Evolutionary conservation across 305 asterid species (phyloP), one percentile per base, ranked within the genome.

Genomic region (Fraxinus paxiana): DNA sequence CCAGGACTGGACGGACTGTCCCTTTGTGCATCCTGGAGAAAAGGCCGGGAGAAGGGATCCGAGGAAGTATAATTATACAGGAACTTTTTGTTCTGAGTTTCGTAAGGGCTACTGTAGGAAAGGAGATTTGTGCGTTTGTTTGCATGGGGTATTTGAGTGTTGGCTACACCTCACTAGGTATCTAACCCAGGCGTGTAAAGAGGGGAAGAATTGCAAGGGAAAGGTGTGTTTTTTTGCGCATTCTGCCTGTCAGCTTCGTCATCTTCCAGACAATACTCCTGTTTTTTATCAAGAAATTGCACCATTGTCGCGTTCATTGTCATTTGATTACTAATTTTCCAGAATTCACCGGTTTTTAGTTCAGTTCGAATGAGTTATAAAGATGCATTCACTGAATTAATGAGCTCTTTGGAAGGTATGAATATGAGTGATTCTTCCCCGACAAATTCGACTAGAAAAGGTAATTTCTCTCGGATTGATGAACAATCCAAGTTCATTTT

Each of bases 1-100:
- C 87, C 98, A 94, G 3, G 98, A 94, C 79, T 94, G 98, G 98
- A 94, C 97, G 17, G 98, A 94, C 75, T 94, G 97, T 84, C 98
- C 98, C 3, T 94, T 94, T 34, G 95, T 95, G 15, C 98, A 94
- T 28, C 98, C 97, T 0, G 98, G 98, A 1, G 98, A 92, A 59
- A 94, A 92, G 82, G 98, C 98, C 4, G 88, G 97, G 4, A 78
- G 98, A 31, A 87, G 98, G 59, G 98, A 94, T 35, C 98, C 98
- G 0, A 73, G 97, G 5, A 83, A 90, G 83, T 91, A 18, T 81
- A 89, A 82, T 56, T 93, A 92, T 24, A 84, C 96, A 0, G 97
- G 98, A 0, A 89, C 91, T 1, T 92, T 93, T 0, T 93, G 98
- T 81, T 67, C 96, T 0, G 97, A 93, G 0, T 93, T 88, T 41